Percentiles rank a stretch among this genome's conserved stretches.
phyloP scores from a whole-genome alignment of 768 basidiomycete genomes.

The Pleurotus ostreatus region DNA sequence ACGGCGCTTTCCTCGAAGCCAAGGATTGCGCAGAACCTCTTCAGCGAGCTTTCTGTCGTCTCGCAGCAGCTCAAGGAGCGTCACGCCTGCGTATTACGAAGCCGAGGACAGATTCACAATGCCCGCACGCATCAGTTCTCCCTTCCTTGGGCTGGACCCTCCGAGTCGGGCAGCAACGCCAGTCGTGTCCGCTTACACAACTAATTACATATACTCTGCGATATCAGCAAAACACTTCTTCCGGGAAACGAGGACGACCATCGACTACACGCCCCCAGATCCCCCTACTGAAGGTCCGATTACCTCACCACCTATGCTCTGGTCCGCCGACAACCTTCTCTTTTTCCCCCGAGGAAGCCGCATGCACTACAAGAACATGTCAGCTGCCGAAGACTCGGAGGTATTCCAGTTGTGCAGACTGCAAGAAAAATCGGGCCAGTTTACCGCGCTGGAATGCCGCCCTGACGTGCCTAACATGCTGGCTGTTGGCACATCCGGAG shows the following conservation, averaged over 20 bases:
- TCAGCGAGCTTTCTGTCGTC: background rate
- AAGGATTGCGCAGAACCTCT: slow-evolving; percentile 1
- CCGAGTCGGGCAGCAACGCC: background rate
- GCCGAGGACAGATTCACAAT: background rate
- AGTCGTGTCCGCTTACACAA: slow-evolving; percentile 5
- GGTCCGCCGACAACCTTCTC: slow-evolving; percentile 39
- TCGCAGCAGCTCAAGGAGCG: background rate
- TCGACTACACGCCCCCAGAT: slow-evolving; percentile 24
- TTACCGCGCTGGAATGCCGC: slow-evolving; percentile 39
- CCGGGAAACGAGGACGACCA: slow-evolving; percentile 17
- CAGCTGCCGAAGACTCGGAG: slow-evolving; percentile 28
- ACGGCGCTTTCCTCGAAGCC: background rate
- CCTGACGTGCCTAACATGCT: slow-evolving; percentile 37
- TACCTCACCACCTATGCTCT: slow-evolving; percentile 29
- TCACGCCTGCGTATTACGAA: background rate
- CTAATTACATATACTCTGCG: slow-evolving; percentile 14
- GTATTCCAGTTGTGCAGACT: slow-evolving; percentile 49
- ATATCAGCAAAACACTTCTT: slow-evolving; percentile 22
- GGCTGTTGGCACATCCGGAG: slow-evolving; percentile 59
- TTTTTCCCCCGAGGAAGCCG: slow-evolving; percentile 53
- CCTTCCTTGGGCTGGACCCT: background rate
- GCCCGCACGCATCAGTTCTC: background rate
- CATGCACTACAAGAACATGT: slow-evolving; percentile 47
- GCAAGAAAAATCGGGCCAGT: slow-evolving; percentile 38
- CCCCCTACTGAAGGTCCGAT: slow-evolving; percentile 11